Evolutionary conservation across 129 eudicot species (phyloP), one percentile per base, ranked within the genome.

Genomic region (Flaveria robusta): DNA sequence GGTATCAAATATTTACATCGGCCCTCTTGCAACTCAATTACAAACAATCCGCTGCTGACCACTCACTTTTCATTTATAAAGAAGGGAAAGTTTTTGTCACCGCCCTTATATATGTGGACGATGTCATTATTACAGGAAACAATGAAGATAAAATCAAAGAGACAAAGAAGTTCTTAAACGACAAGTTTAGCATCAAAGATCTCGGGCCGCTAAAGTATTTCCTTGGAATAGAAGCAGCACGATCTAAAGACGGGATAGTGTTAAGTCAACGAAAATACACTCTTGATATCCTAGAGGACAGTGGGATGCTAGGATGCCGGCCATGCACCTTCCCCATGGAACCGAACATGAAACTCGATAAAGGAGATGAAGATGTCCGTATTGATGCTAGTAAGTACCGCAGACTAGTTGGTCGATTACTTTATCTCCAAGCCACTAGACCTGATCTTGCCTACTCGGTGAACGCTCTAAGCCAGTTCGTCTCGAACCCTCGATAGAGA

Each of bases 121-220:
- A 70, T 16, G 74, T 70, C 2, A 70, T 47, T 5, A 70, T 70
- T 7, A 24, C 23, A 14, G 60, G 74, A 46, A 70, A 68, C 4
- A 7, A 45, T 23, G 10, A 42, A 12, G 11, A 20, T 3, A 43
- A 42, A 68, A 68, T 68, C 22, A 15, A 49, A 5, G 60, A 26
- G 26, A 70, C 62, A 4, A 70, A 70, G 13, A 5, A 47, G 7
- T 70, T 46, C 2, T 7, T 70, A 1, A 49, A 70, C 6, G 41
- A 69, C 6, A 70, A 47, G 11, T 68, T 68, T 68, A 42, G 73
- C 18, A 68, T 68, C 20, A 68, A 68, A 46, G 73, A 68, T 23
- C 58, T 68, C 20, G 73, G 58, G 11, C 73, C 34, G 1, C 73
- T 68, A 23, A 68, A 68, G 18, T 68, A 42, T 46, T 68, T 68